phyloP scores from a whole-genome alignment of 2,329 filamentous ascomycete genomes.

The Fusarium heterosporum region DNA sequence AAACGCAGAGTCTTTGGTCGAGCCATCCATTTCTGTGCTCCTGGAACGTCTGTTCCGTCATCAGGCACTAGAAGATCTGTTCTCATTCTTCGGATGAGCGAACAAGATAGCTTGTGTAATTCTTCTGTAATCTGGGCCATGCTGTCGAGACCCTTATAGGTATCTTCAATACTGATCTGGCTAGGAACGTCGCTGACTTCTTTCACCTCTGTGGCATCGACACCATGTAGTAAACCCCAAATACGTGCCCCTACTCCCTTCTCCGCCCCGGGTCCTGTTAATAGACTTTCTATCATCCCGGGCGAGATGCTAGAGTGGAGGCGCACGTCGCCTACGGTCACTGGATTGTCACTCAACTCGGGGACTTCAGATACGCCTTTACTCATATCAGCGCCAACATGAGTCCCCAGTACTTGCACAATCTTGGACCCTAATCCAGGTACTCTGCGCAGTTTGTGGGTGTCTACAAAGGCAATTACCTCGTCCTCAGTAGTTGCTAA shows the following conservation, averaged over 20 bases:
- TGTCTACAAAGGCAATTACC: slow-evolving; percentile 77
- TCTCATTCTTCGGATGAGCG: slow-evolving; percentile 82
- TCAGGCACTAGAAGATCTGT: slow-evolving; percentile 74
- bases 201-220: slow-evolving; percentile 80
- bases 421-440: slow-evolving; percentile 87
- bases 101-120: slow-evolving; percentile 74
- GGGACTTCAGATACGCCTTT: slow-evolving; percentile 48
- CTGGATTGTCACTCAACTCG: slow-evolving; percentile 54
- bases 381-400: slow-evolving; percentile 58
- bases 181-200: slow-evolving; percentile 77
- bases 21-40: slow-evolving; percentile 74
- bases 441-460: slow-evolving; percentile 80
- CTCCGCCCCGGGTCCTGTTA: slow-evolving; percentile 76
- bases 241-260: slow-evolving; percentile 77
- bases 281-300: slow-evolving; percentile 72
- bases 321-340: slow-evolving; percentile 76
- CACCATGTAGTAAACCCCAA: slow-evolving; percentile 84
- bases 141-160: slow-evolving; percentile 78
- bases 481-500: slow-evolving; percentile 71
- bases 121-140: slow-evolving; percentile 74
- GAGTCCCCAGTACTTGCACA: slow-evolving; percentile 61
- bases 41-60: slow-evolving; percentile 49
- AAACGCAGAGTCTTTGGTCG: slow-evolving; percentile 85
- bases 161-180: slow-evolving; percentile 96
- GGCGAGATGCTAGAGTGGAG: slow-evolving; percentile 71